These are phyloP conservation scores for Trypanosoma scelopori DNA, from an alignment of 208 protist genomes.

Conservation along the genomic window DNA sequence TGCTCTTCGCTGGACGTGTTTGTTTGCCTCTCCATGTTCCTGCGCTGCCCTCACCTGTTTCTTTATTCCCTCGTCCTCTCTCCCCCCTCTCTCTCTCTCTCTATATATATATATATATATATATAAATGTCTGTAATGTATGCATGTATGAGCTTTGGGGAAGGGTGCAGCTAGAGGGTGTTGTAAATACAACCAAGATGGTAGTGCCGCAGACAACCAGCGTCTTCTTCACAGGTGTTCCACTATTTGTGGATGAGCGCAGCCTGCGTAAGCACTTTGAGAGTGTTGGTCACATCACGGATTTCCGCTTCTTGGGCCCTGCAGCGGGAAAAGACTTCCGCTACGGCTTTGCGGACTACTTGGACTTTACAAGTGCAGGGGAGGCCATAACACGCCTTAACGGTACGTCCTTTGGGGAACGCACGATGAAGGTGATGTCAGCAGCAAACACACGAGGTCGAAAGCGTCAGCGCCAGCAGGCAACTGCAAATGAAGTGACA, in stretches of 20 bases:
- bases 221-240: constrained; percentile 87
- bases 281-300: constrained; percentile 76
- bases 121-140: too few species aligned
- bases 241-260: constrained; percentile 52
- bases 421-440: constrained; percentile 65
- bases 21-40: constrained; percentile 1
- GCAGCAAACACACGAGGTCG: constrained; percentile 22
- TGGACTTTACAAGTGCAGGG: constrained; percentile 68
- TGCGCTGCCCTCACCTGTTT: not conserved
- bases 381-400: constrained; percentile 77
- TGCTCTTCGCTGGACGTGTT: not conserved
- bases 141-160: too few species aligned
- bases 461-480: constrained; percentile 34
- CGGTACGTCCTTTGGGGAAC: constrained; percentile 69
- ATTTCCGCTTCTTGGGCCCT: constrained; percentile 65
- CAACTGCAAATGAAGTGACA: constrained; percentile 13
- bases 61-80: too few species aligned
- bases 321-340: constrained; percentile 69
- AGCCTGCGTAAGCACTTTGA: constrained; percentile 83
- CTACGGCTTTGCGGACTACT: constrained; percentile 79
- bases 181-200: constrained; percentile 3
- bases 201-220: constrained; percentile 29
- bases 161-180: not conserved
- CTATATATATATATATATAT: too few species aligned
- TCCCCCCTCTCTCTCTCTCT: not conserved